Evolutionary conservation across 2,329 filamentous ascomycete genomes (phyloP).

Genomic region (Aspergillus sp.): DNA sequence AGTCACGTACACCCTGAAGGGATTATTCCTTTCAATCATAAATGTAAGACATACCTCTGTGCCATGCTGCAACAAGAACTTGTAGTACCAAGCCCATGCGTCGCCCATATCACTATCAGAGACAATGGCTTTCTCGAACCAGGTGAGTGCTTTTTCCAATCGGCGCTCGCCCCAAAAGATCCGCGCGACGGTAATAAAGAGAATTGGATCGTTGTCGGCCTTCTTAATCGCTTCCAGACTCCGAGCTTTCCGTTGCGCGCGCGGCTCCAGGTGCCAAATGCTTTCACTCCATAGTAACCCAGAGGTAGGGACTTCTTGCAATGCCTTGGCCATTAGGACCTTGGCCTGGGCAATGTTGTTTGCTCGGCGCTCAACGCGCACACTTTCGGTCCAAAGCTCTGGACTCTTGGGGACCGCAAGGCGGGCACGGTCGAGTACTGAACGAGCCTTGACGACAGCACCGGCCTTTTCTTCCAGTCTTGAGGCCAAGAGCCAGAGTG

Average conservation of each 20-base stretch:
- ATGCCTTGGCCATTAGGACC: slow-evolving; percentile 86
- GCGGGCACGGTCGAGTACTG: slow-evolving; percentile 86
- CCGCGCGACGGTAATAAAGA: slow-evolving; percentile 89
- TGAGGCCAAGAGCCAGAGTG: slow-evolving; percentile 86
- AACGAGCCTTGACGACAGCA: slow-evolving; percentile 85
- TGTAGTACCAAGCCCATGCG: slow-evolving; percentile 97
- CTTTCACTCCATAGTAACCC: slow-evolving; percentile 91
- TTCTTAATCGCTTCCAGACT: slow-evolving; percentile 95
- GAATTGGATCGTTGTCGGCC: slow-evolving; percentile 83
- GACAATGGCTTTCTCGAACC: slow-evolving; percentile 95
- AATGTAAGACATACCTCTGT: slow-evolving; percentile 60
- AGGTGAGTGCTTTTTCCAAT: slow-evolving; percentile 90
- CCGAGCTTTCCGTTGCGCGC: slow-evolving; percentile 88
- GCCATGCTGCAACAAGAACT: slow-evolving; percentile 88
- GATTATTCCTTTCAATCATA: slow-evolving; percentile 8
- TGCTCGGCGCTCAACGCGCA: slow-evolving; percentile 85
- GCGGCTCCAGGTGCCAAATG: slow-evolving; percentile 89
- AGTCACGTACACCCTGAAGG: background rate
- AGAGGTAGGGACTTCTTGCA: slow-evolving; percentile 86
- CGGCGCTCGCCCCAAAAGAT: slow-evolving; percentile 95
- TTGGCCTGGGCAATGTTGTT: slow-evolving; percentile 83
- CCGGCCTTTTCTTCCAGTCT: slow-evolving; percentile 84
- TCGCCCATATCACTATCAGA: slow-evolving; percentile 86
- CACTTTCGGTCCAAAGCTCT: slow-evolving; percentile 88
- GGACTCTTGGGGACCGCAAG: slow-evolving; percentile 83